A percentile compares a stretch with the other conserved stretches of the same genome.
phyloP scores from a whole-genome alignment of 2,329 filamentous ascomycete genomes.

The Xylaria sp. region DNA sequence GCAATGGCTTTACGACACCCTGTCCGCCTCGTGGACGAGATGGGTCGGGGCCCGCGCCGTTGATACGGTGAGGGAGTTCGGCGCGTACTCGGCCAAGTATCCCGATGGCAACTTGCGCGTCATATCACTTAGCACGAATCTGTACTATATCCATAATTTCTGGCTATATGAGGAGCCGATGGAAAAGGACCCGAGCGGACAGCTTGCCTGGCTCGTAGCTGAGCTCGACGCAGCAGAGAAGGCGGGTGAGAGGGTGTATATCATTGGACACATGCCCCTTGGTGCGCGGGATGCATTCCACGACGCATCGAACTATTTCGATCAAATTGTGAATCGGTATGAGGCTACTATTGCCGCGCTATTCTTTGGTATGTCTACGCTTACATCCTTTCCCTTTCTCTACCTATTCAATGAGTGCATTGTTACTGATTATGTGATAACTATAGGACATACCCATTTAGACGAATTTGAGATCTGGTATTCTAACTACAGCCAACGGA shows the following conservation, averaged over 20 bases:
- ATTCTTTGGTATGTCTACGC: constrained; percentile 58
- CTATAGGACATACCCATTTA: constrained; percentile 62
- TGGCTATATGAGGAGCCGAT: constrained; percentile 64
- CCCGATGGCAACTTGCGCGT: constrained; percentile 62
- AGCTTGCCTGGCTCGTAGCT: constrained; percentile 64
- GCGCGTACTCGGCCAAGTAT: constrained; percentile 62
- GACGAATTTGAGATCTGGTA: constrained; percentile 69
- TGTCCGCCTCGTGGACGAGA: constrained; percentile 58
- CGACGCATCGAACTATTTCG: constrained; percentile 63
- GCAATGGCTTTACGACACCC: constrained; percentile 64
- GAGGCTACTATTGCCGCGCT: constrained; percentile 64
- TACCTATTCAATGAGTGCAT: neutral
- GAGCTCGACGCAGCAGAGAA: constrained; percentile 66
- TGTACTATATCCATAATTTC: constrained; percentile 70
- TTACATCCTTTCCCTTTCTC: neutral
- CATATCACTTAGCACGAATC: constrained; percentile 69
- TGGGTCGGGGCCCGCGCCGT: constrained; percentile 58
- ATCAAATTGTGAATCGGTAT: constrained; percentile 66
- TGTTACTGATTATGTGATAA: constrained; percentile 5
- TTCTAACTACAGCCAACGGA: constrained; percentile 57
- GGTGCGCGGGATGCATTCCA: constrained; percentile 63
- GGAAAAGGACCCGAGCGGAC: constrained; percentile 61
- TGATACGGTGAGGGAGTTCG: constrained; percentile 54
- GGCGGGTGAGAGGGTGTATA: constrained; percentile 63
- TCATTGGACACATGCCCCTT: constrained; percentile 68